These are phyloP conservation scores for Rosa rugosa DNA, from an alignment of 306 rosid genomes.

Conservation along the genomic window DNA sequence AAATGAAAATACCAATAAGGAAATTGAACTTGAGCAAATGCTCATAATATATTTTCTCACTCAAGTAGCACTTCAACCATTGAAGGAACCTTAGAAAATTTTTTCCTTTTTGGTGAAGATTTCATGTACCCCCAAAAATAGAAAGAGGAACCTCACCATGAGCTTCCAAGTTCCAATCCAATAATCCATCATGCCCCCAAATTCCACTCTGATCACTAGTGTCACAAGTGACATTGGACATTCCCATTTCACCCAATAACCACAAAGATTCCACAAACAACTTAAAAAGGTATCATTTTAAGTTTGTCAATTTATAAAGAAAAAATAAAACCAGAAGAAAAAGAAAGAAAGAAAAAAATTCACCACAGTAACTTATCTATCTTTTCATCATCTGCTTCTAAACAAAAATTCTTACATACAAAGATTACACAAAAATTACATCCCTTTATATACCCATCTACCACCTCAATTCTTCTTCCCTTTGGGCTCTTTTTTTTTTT, in stretches of 20 bases:
- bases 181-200: not conserved
- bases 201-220: not conserved
- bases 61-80: not conserved
- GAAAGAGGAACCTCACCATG: not conserved
- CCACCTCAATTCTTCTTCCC: slow-evolving; percentile 7
- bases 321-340: not conserved
- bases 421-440: slow-evolving; percentile 49
- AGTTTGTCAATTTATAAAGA: not conserved
- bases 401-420: slow-evolving; percentile 52
- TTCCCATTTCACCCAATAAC: slow-evolving; percentile 5
- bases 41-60: no score
- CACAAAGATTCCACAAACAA: not conserved
- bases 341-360: not conserved
- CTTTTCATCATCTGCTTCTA: slow-evolving; percentile 15
- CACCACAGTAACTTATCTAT: slow-evolving; percentile 24
- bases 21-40: no score
- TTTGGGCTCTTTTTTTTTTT: not conserved
- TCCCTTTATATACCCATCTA: slow-evolving; percentile 47
- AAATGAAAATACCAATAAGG: not conserved
- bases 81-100: not conserved
- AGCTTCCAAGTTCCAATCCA: not conserved
- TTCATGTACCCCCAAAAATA: not conserved
- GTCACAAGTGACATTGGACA: not conserved
- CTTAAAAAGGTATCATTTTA: not conserved
- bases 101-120: not conserved